Base-by-base conservation (phyloP, 2,329 filamentous ascomycete genomes). In the Akanthomyces uredinophilus region DNA sequence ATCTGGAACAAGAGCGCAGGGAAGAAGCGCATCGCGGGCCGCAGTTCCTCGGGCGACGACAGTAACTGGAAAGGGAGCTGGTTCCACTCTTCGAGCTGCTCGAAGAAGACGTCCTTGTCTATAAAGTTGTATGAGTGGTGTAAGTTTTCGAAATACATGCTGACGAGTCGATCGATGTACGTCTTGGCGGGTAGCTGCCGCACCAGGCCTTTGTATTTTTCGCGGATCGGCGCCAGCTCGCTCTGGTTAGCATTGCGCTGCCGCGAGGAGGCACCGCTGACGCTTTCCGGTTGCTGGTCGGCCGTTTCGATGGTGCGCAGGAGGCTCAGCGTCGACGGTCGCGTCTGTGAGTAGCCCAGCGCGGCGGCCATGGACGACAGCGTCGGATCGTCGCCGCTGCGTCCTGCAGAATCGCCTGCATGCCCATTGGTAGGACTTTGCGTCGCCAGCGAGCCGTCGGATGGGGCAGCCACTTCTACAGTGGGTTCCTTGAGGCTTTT, bases 1-100 rank as follows among this genome's bases (percentile, higher is more conserved):
- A 86, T 76, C 68, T 87, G 82, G 66, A 88, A 86, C 3, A 88
- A 70, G 54, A 88, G 69, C 0, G 83, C 84, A 1, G 85, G 85
- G 62, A 87, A 86, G 5, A 80, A 81, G 55, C 81, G 76, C 63
- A 87, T 69, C 63, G 84, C 79, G 0, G 78, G 75, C 3, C 79
- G 72, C 29, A 87, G 71, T 5, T 78, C 80, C 47, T 79, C 75
- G 0, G 83, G 83, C 0, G 77, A 77, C 2, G 78, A 77, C 5
- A 87, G 72, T 8, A 79, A 70, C 35, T 76, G 75, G 67, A 84
- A 85, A 3, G 84, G 81, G 14, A 85, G 66, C 29, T 72, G 77
- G 65, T 81, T 78, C 85, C 85, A 88, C 59, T 81, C 75, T 1
- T 76, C 72, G 46, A 87, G 76, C 65, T 84, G 79, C 29, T 73